These are phyloP conservation scores for Aspergillus fructus DNA, from an alignment of 2,329 filamentous ascomycete species.

Conservation along the genomic window DNA sequence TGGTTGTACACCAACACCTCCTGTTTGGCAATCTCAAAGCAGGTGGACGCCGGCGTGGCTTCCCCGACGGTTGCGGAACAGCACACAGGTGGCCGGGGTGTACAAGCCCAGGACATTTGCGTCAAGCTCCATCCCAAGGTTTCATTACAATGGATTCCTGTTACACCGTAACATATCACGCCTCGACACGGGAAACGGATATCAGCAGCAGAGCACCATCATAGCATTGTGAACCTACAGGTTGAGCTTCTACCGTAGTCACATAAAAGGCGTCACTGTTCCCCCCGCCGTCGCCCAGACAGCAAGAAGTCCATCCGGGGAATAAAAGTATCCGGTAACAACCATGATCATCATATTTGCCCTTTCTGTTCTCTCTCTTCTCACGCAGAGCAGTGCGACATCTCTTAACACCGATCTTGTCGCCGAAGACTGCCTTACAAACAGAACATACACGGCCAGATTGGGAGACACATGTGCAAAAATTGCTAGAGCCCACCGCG, in stretches of 20 bases:
- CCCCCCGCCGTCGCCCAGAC: no score
- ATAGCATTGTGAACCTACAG: no score
- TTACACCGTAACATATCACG: background rate
- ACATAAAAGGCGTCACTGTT: no score
- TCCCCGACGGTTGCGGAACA: background rate
- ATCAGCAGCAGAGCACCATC: no score
- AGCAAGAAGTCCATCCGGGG: no score
- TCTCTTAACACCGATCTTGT: background rate
- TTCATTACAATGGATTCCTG: background rate
- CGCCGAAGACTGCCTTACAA: background rate
- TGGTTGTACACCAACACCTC: no score
- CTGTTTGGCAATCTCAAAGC: no score
- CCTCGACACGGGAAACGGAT: background rate
- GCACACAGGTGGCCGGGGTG: background rate
- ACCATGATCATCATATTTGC: background rate
- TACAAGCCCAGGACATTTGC: background rate
- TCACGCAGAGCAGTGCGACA: background rate
- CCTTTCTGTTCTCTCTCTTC: background rate
- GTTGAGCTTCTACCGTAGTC: no score
- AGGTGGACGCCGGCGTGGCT: no score
- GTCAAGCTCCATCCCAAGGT: background rate
- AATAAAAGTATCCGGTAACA: background rate
- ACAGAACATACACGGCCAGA: background rate
- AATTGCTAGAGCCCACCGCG: background rate
- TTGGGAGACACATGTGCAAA: constrained; percentile 6